These are phyloP conservation scores for Penicillium capsulatum DNA, from an alignment of 2,329 filamentous ascomycete species.

Conservation along the genomic window DNA sequence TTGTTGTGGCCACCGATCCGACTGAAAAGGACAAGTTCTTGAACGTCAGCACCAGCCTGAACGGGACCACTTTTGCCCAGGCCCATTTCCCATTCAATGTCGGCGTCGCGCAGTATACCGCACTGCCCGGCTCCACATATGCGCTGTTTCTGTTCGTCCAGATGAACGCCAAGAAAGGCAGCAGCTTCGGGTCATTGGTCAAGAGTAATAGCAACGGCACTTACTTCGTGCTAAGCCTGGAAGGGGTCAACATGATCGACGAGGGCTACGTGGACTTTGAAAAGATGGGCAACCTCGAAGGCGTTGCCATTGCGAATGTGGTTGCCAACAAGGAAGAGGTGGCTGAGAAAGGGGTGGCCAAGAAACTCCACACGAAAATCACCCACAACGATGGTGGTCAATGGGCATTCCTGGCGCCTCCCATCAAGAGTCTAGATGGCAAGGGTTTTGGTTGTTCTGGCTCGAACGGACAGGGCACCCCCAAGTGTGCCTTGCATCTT, in stretches of 20 bases:
- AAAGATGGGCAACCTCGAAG: slow-evolving; percentile 88
- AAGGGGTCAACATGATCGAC: slow-evolving; percentile 74
- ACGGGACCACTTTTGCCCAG: slow-evolving; percentile 75
- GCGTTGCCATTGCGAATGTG: slow-evolving; percentile 80
- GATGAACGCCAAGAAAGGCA: slow-evolving; percentile 61
- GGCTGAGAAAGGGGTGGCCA: slow-evolving; percentile 59
- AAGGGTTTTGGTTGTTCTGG: slow-evolving; percentile 67
- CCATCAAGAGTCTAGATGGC: slow-evolving; percentile 63
- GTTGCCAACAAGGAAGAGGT: slow-evolving; percentile 69
- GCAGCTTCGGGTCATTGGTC: slow-evolving; percentile 78
- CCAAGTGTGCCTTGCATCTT: slow-evolving; percentile 80
- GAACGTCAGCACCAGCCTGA: slow-evolving; percentile 75
- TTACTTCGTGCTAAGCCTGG: slow-evolving; percentile 80
- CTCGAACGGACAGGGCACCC: slow-evolving; percentile 48
- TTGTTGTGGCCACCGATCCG: slow-evolving; percentile 72
- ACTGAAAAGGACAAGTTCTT: slow-evolving; percentile 62
- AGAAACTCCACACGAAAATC: slow-evolving; percentile 84
- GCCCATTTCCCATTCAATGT: slow-evolving; percentile 86
- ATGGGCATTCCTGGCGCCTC: slow-evolving; percentile 75
- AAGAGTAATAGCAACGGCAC: slow-evolving; percentile 99
- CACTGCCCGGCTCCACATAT: slow-evolving; percentile 91
- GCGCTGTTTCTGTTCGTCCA: slow-evolving; percentile 92
- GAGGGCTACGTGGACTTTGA: slow-evolving; percentile 88
- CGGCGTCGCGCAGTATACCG: slow-evolving; percentile 76
- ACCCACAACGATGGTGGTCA: slow-evolving; percentile 93